Base-by-base conservation (phyloP, 179 eudicot genomes). In the Silene noctiflora region DNA sequence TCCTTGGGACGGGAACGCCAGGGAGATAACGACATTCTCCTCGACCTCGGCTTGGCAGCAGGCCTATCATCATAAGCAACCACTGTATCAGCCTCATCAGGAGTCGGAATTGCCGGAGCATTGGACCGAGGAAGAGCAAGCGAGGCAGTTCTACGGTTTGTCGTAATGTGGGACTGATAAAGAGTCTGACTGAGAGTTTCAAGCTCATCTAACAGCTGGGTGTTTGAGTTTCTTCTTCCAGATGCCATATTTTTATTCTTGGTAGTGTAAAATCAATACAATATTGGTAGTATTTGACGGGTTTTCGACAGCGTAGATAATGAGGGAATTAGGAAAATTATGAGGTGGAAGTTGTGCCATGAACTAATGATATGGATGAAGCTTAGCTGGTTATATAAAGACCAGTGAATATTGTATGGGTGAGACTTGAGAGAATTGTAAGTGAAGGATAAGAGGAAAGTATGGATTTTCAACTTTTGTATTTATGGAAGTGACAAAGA, bases 1-100 rank as follows among this genome's bases (percentile, higher is more conserved):
- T 67, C 82, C 83, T 88, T 88, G 3, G 91, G 88, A 64, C 92
- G 79, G 55, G 97, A 85, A 7, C 95, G 87, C 96, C 96, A 95
- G 7, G 97, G 99, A 0, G 97, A 93, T 42, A 95, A 73, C 48
- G 99, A 95, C 93, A 93, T 85, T 35, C 99, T 89, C 79, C 97
- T 79, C 2, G 89, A 64, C 24, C 89, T 74, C 0, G 97, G 90
- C 77, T 83, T 95, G 5, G 80, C 82, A 20, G 77, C 86, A 72
- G 86, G 75, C 73, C 35, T 74, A 33, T 72, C 86, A 19, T 85
- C 85, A 44, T 59, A 74, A 3, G 75, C 71, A 5, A 25, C 72
- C 0, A 33, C 13, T 2, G 62, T 14, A 1, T 63, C 85, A 1
- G 71, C 77, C 22, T 84, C 88, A 21, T 81, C 88, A n/a, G 85